Base-by-base conservation (phyloP, 352 stramenopile genomes). In the Pythium periplocum region DNA sequence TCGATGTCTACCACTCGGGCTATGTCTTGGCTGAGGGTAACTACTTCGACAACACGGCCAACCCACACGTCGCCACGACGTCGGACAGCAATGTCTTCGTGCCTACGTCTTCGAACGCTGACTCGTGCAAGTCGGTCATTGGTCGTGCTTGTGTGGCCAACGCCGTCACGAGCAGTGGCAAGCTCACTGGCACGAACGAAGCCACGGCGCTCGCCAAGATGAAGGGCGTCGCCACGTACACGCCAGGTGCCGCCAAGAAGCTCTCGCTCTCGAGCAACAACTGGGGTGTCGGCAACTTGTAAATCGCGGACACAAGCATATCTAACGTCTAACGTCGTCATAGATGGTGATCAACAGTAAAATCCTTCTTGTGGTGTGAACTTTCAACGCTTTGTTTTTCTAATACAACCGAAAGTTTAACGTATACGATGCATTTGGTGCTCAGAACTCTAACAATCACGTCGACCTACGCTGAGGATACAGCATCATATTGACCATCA, bases 21-120 rank as follows among this genome's bases (percentile, higher is more conserved):
- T 64, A 45, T 46, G 43, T 64, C 1, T 34, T 64, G 5, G 51
- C 57, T 6, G 51, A 64, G 17, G 57, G 57, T 10, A 64, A 64
- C 35, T 51, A 53, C 37, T 64, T 59, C 35, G 56, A 63, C 48
- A 66, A 57, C 41, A 66, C 59, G 3, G 39, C 40, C 30, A 51
- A 52, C 9, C 59, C 52, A 0, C 51, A 55, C 49, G 43, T 47
- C n/a, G 32, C 41, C 6, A 10, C 42, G 32, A 47, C 26, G 2
- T 36, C 56, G 26, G 56, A 26, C 17, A 26, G 49, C 31, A 53
- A 45, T 7, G 55, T 53, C 36, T 57, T 62, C 42, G 56, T 49
- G 10, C 48, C 49, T 2, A 57, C 43, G 32, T 10, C 49, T 32
- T 31, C 48, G 6, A 62, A 56, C 49, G 7, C 42, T 30, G 55